A percentile compares a stretch with the other conserved stretches of the same genome.
These are phyloP conservation scores for Penicillium bovifimosum DNA, from an alignment of 495 filamentous ascomycete genomes.

Conservation along the genomic window DNA sequence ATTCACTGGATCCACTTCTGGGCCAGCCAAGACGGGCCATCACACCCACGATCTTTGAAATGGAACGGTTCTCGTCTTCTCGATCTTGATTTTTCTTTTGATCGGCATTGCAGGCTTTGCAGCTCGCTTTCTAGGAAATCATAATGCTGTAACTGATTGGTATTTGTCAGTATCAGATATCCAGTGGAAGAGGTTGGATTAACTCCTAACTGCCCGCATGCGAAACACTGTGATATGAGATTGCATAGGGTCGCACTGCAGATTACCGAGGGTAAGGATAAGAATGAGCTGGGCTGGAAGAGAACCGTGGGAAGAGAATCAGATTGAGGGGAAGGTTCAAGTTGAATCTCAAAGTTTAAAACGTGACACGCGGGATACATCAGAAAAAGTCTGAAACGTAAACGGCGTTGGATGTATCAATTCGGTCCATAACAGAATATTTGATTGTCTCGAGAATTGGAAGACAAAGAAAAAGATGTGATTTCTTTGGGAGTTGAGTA, in stretches of 20 bases:
- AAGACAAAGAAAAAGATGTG: not conserved
- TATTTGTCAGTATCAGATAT: not conserved
- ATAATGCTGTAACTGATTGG: too few species aligned
- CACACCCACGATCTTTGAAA: not conserved
- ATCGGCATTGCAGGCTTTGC: constrained; percentile 7
- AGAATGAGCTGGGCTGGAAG: not conserved
- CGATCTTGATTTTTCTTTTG: not conserved
- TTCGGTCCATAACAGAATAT: not conserved
- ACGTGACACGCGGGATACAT: not conserved
- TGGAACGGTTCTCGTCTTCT: not conserved
- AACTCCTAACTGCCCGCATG: constrained; percentile 14
- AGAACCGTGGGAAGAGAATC: too few species aligned
- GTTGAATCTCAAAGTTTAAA: not conserved
- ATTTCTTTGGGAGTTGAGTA: too few species aligned
- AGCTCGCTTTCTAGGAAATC: not conserved
- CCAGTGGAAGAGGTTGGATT: not conserved
- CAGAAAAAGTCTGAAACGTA: not conserved
- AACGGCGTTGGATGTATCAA: not conserved
- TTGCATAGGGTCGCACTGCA: not conserved
- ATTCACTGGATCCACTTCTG: not conserved
- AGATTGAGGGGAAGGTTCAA: not conserved
- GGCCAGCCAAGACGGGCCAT: not conserved
- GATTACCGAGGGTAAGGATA: not conserved
- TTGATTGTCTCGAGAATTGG: too few species aligned
- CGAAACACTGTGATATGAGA: constrained; percentile 4